Evolutionary conservation across 2,329 filamentous ascomycete species (phyloP).

Genomic region (Penicillium sp.): DNA sequence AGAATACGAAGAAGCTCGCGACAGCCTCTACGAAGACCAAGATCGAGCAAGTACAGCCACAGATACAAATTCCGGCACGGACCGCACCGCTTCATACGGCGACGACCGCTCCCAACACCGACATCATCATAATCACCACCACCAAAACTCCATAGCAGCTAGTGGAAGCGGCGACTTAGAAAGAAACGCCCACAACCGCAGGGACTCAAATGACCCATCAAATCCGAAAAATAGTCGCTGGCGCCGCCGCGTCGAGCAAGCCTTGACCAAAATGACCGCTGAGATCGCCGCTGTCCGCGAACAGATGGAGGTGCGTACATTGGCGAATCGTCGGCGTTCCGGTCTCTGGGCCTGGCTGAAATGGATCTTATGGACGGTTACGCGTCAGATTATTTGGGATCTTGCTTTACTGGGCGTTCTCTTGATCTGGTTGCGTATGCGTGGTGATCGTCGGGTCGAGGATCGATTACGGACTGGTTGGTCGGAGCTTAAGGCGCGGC

Average conservation of each 20-base stretch:
- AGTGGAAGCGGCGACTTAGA: conserved; percentile 21
- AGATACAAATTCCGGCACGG: conserved; percentile 27
- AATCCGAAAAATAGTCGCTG: conserved; percentile 75
- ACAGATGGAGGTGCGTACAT: conserved; percentile 77
- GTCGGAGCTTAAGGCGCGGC: conserved; percentile 38
- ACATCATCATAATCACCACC: conserved; percentile 16
- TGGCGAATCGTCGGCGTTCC: conserved; percentile 69
- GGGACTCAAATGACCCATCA: conserved; percentile 79
- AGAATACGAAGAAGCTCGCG: conserved; percentile 42
- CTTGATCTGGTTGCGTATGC: conserved; percentile 47
- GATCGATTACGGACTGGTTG: conserved; percentile 38
- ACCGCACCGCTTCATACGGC: conserved; percentile 42
- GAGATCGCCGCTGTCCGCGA: conserved; percentile 92
- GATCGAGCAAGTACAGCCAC: conserved; percentile 46
- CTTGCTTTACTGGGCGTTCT: conserved; percentile 54
- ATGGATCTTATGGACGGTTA: conserved; percentile 69
- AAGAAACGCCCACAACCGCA: conserved; percentile 64
- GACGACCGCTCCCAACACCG: conserved; percentile 28
- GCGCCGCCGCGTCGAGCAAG: conserved; percentile 81
- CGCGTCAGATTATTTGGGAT: conserved; percentile 78
- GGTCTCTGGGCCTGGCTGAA: conserved; percentile 71
- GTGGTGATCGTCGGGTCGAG: conserved; percentile 49
- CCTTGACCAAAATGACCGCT: conserved; percentile 84
- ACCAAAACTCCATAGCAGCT: conserved; percentile 11
- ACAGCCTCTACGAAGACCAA: conserved; percentile 40